Percentiles rank a stretch among this genome's conserved stretches.
Evolutionary conservation across 805 yeast species (phyloP).

Genomic region (Sugiyamaella floridensis): DNA sequence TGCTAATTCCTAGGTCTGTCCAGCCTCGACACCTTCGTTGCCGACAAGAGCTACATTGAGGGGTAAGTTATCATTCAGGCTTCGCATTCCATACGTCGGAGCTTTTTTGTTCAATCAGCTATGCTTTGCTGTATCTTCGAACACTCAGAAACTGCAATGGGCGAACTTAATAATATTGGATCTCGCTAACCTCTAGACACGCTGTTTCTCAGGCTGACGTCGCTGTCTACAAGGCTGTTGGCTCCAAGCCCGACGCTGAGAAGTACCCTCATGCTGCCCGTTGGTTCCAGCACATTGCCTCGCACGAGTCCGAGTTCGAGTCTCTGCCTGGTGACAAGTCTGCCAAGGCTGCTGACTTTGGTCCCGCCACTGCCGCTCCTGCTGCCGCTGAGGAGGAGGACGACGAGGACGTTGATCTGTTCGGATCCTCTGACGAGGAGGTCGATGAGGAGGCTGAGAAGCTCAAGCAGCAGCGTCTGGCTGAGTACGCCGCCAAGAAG

Average conservation of each 20-base stretch:
- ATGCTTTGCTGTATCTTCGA: no score
- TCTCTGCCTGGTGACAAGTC: constrained; percentile 62
- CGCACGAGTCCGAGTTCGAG: constrained; percentile 80
- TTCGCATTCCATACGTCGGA: no score
- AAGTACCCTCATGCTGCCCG: constrained; percentile 93
- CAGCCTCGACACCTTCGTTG: constrained; percentile 76
- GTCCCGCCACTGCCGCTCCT: constrained; percentile 46
- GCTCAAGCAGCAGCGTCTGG: constrained; percentile 94
- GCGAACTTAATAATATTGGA: background rate
- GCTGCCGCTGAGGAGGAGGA: constrained; percentile 71
- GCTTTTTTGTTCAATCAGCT: no score
- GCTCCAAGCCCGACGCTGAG: constrained; percentile 43
- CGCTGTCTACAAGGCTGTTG: constrained; percentile 80
- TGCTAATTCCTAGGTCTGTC: constrained; percentile 39
- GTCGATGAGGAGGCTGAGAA: constrained; percentile 97
- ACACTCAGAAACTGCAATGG: no score
- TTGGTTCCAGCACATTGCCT: constrained; percentile 98
- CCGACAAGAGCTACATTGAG: constrained; percentile 89
- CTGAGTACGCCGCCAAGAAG: constrained; percentile 96
- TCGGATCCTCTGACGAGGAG: constrained; percentile 91
- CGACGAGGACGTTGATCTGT: constrained; percentile 86
- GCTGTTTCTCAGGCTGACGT: constrained; percentile 92
- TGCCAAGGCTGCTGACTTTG: constrained; percentile 28
- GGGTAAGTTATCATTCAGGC: constrained; percentile 59
- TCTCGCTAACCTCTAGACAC: constrained; percentile 1